Evolutionary conservation across 73 alveolate genomes (phyloP), one percentile per base, ranked within the genome.

Genomic region (Paramecium pentaurelia): DNA sequence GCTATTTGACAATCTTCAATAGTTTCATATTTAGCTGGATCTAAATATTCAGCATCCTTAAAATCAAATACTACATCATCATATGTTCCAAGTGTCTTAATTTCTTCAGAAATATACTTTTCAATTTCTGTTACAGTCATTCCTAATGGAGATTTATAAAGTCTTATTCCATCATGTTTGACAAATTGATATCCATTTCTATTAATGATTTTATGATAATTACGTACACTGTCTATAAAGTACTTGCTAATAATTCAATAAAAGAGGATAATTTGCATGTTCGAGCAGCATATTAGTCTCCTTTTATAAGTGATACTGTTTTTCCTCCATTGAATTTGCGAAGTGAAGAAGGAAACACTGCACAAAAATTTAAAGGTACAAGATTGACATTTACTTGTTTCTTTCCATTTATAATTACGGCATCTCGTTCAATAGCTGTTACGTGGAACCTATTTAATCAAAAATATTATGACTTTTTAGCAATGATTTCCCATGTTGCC

Each of bases 1-100:
- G 36, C 93, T 20, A 91, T 30, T 80, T 91, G 25, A 27, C 60
- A 30, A 38, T 91, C 93, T 27, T 49, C 95, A 38, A 91, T 45
- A 9, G 93, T 49, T 8, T 91, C 77, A 91, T 18, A 37, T 8
- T 45, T 89, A 9, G 12, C 4, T 20, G 91, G 91, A 47, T 80
- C 91, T n/a, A 80, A 36, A 36, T 80, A 80, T 18, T 80, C 91
- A 45, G 32, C 71, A 20, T 80, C 91, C n/a, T 80, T 80, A 27
- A 44, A 45, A 14, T 80, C 91, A 28, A 80, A 80, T 12, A 80
- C 30, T 9, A 64, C 27, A 11, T 80, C 91, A 40, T 80, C 91
- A 10, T 80, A 49, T 1, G 27, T 22, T 32, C 73, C 73, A 45
- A 80, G 75, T 8, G 16, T 4, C 38, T 80, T 45, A 30, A 80